Conservation (phyloP, 2,329 filamentous ascomycete genomes). For the Cryphonectria carpinicola region DNA sequence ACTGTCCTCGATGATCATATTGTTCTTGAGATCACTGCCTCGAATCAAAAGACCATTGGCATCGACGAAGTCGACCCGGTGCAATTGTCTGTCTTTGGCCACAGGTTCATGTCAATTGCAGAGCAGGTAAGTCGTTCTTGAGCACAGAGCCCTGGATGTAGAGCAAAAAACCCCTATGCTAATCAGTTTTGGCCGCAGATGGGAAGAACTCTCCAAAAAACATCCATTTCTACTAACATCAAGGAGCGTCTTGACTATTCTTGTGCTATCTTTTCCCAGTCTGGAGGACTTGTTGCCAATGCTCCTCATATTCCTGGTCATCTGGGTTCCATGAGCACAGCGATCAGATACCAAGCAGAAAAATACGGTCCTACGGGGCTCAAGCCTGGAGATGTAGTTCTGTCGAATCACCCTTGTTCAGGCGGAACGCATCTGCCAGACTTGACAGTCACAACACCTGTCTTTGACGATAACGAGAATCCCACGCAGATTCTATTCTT, state of each 20-base stretch:
- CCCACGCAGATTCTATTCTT: slow-evolving; percentile 73
- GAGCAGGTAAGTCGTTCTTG: slow-evolving; percentile 55
- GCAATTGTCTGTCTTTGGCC: slow-evolving; percentile 76
- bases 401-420: slow-evolving; percentile 83
- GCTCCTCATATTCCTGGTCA: slow-evolving; percentile 82
- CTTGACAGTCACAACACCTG: slow-evolving; percentile 80
- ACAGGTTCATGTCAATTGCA: slow-evolving; percentile 84
- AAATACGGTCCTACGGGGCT: slow-evolving; percentile 73
- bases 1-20: slow-evolving; percentile 87
- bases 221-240: slow-evolving; percentile 78
- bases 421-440: slow-evolving; percentile 84
- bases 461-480: slow-evolving; percentile 67
- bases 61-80: slow-evolving; percentile 70
- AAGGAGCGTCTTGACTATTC: slow-evolving; percentile 84
- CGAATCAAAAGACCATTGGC: slow-evolving; percentile 37
- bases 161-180: not conserved
- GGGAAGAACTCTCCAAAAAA: slow-evolving; percentile 80
- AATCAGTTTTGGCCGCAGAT: slow-evolving; percentile 46
- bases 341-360: slow-evolving; percentile 75
- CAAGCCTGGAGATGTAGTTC: slow-evolving; percentile 78
- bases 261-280: slow-evolving; percentile 77
- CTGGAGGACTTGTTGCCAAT: slow-evolving; percentile 79
- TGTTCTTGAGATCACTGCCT: slow-evolving; percentile 78
- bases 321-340: slow-evolving; percentile 82
- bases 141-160: too few relatives aligned